Evolutionary conservation across 768 basidiomycete species (phyloP), one percentile per base, ranked within the genome.

Genomic region (Melanogaster broomeanus): DNA sequence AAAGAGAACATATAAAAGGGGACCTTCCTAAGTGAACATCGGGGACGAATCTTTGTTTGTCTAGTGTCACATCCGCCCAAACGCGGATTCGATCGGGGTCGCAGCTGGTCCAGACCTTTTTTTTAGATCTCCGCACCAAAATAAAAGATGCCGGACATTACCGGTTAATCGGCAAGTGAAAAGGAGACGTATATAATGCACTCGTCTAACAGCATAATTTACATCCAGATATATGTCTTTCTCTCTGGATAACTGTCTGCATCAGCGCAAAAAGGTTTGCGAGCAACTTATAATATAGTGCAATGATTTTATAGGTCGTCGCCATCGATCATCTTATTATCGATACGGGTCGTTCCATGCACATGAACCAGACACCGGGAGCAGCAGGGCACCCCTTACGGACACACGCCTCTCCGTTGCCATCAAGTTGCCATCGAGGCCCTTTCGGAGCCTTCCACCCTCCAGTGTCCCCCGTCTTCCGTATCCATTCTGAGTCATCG

Each of bases 1-100:
- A 68, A n/a, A 66, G 66, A 64, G 65, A 68, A 61, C 68, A 72
- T 68, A 72, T 68, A 73, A 65, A 70, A 65, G 67, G n/a, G 65
- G 64, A 66, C 66, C 68, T 60, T 60, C 59, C 60, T 57, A 69
- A 60, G 54, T 61, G 54, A 60, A 61, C 58, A 71, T 68, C 69
- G 68, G 69, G 57, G 45, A 53, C 19, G 49, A 63, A 65, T 71
- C 63, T 69, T 64, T 67, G 65, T 68, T 68, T 71, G 69, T 65
- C 62, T 66, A 57, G 58, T 57, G 56, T 64, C 56, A 57, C 64
- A 60, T 60, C 57, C 61, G 60, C 60, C 66, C 66, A 62, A 64
- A 68, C 64, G 52, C 63, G 69, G 67, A 65, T 63, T 61, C 69
- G 68, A 69, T 69, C 68, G 67, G 65, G 66, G 63, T 71, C 68